Percentiles rank a stretch among this genome's conserved stretches.
Conservation (phyloP, 2,329 filamentous ascomycete species). For the Apiospora saccharicola region DNA sequence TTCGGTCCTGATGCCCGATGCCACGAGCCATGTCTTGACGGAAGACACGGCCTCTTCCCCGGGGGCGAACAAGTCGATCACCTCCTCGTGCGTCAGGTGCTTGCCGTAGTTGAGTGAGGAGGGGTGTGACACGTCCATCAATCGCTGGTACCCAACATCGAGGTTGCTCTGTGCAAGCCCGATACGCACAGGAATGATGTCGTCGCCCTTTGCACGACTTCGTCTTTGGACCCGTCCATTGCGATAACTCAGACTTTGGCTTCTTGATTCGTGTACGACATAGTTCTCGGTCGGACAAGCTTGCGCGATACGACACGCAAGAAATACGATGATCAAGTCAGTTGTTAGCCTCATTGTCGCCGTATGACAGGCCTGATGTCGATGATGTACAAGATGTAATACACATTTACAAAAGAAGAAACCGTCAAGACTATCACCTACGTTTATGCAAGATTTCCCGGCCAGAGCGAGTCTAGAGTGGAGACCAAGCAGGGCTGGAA, state of each 20-base stretch:
- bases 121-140: slow-evolving; percentile 16
- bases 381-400: not conserved
- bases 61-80: slow-evolving; percentile 24
- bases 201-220: not conserved
- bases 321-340: not conserved
- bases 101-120: slow-evolving; percentile 22
- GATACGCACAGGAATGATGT: slow-evolving; percentile 23
- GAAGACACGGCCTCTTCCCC: slow-evolving; percentile 21
- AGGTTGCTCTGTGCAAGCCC: slow-evolving; percentile 25
- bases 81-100: slow-evolving; percentile 24
- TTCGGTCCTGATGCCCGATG: slow-evolving; percentile 17
- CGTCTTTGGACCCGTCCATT: not conserved
- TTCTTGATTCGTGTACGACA: not conserved
- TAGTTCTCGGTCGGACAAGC: not conserved
- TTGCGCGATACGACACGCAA: not conserved
- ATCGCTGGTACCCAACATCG: slow-evolving; percentile 9
- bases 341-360: not conserved
- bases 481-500: not conserved
- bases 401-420: not conserved
- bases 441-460: not conserved
- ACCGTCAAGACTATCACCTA: not conserved
- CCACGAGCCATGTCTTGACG: slow-evolving; percentile 25
- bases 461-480: not conserved
- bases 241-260: not conserved
- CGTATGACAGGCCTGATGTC: not conserved